Evolutionary conservation across 2,329 filamentous ascomycete genomes (phyloP).

Genomic region (Scolecobasidium constrictum): DNA sequence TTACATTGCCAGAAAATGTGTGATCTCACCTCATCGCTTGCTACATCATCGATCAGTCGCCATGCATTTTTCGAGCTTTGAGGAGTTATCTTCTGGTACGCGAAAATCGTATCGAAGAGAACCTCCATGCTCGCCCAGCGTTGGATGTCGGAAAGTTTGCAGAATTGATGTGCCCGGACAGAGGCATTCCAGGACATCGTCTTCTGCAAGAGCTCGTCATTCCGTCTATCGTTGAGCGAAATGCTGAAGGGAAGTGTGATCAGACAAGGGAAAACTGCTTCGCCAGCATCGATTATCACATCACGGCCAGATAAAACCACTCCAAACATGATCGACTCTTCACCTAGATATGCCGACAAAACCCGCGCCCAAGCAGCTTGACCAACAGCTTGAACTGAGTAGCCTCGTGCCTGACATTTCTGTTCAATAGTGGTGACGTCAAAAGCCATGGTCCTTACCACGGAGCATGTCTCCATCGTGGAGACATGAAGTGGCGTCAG

Average conservation of each 20-base stretch:
- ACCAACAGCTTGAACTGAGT: constrained; percentile 65
- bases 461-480: neutral
- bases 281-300: constrained; percentile 32
- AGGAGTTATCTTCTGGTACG: constrained; percentile 56
- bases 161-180: constrained; percentile 60
- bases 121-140: constrained; percentile 55
- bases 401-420: constrained; percentile 44
- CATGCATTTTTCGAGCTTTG: constrained; percentile 34
- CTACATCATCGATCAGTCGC: constrained; percentile 52
- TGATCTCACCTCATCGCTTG: constrained; percentile 50
- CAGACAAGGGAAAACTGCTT: constrained; percentile 65
- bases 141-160: constrained; percentile 61
- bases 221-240: constrained; percentile 40
- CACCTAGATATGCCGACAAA: constrained; percentile 66
- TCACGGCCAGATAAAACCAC: constrained; percentile 68
- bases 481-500: constrained; percentile 50
- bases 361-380: constrained; percentile 71
- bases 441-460: neutral
- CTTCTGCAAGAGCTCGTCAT: constrained; percentile 44
- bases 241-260: constrained; percentile 66
- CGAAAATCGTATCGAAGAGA: constrained; percentile 77
- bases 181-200: constrained; percentile 57
- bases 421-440: constrained; percentile 40
- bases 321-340: constrained; percentile 65
- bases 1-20: neutral